Evolutionary conservation across 805 yeast genomes (phyloP), one percentile per base, ranked within the genome.

Genomic region (Wickerhamiella kurtzmanii): DNA sequence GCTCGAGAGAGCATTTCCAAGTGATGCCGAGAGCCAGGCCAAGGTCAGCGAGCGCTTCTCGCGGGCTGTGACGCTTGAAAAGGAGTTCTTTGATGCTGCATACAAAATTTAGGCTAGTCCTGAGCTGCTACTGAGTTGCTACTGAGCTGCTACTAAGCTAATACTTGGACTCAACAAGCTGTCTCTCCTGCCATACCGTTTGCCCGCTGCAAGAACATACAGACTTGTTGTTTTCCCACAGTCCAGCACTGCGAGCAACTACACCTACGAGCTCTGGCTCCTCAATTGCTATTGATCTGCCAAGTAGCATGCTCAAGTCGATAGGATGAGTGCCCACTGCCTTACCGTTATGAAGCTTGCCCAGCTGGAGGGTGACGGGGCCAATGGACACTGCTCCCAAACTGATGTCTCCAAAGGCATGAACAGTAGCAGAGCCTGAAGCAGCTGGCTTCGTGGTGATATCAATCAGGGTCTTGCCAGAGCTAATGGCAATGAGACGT

Each of bases 181-280:
- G 64, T 47, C 96, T 72, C 63, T 89, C 98, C 61, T 92, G 87
- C 97, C 98, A 89, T 21, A 89, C 77, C 0, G 95, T 84, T 70
- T 87, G 86, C 16, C 98, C 98, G 15, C 89, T 79, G 64, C 97
- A 92, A 32, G 89, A 80, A 64, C 98, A 89, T 2, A 89, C 94
- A 50, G 79, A 79, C 65, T 89, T 89, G 55, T 82, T 84, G 64
- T 92, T 92, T 60, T 89, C 95, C 96, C 97, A 92, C 21, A 79
- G 83, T 15, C 98, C 98, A 1, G 98, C 97, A 57, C 94, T 82
- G 58, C 97, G 74, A 1, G 97, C 97, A 60, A 92, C 77, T 20
- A 89, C 95, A 25, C 98, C 97, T 44, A 79, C 80, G 8, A 83
- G 64, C 17, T 48, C 52, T 15, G 22, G 39, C 3, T 52, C 43